phyloP scores from a whole-genome alignment of 352 stramenopile species.

The Phytopythium delawarense region DNA sequence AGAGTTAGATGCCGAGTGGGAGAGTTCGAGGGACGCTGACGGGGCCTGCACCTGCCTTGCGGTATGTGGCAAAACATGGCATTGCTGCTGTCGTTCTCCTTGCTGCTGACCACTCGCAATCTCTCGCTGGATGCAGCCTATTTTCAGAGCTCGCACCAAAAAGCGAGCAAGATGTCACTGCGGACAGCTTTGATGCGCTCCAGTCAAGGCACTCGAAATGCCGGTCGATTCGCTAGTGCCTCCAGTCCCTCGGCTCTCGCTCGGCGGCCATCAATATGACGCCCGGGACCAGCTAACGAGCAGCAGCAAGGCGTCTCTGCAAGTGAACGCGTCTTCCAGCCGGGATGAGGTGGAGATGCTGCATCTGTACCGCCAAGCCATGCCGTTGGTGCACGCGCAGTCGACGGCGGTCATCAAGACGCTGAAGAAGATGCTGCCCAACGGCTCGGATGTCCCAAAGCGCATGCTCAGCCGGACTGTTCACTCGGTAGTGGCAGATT shows the following conservation, averaged over 20 bases:
- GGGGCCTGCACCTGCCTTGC: background rate
- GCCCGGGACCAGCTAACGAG: background rate
- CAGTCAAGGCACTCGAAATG: background rate
- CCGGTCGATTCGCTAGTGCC: background rate
- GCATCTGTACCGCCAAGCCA: slow-evolving; percentile 46
- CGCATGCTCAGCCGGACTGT: slow-evolving; percentile 30
- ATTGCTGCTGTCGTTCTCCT: background rate
- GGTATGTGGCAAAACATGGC: background rate
- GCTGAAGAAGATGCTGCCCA: slow-evolving; percentile 41
- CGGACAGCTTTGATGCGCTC: background rate
- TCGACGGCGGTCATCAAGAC: slow-evolving; percentile 59
- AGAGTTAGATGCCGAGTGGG: slow-evolving; percentile 1
- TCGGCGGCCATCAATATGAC: background rate
- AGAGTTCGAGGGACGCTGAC: background rate
- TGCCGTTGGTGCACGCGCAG: slow-evolving; percentile 52
- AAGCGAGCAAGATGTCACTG: background rate
- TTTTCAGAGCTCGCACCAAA: slow-evolving; percentile 1
- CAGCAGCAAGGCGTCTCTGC: background rate
- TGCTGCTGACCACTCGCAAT: background rate
- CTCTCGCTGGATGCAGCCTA: background rate
- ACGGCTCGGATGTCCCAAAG: slow-evolving; percentile 34
- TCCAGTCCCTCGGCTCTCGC: background rate
- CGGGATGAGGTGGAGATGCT: slow-evolving; percentile 13
- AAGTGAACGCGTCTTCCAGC: background rate
- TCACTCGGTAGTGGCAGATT: background rate